Conservation (phyloP, 129 eudicot genomes). For the Pulicaria dysenterica region DNA sequence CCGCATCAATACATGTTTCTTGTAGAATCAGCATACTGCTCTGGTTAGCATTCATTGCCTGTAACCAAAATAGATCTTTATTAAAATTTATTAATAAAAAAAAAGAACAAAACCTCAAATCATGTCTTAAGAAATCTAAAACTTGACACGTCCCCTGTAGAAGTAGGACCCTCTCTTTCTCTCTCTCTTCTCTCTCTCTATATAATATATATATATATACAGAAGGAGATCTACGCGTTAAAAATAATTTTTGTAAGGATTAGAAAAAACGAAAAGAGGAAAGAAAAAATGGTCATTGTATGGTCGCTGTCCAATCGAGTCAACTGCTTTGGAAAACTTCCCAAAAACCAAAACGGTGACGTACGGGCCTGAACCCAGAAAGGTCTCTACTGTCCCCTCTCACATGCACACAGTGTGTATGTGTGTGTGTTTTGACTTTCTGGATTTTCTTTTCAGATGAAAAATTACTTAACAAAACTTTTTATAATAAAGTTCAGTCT, state of each 20-base stretch:
- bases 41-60: constrained; percentile 83
- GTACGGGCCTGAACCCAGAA: constrained; percentile 50
- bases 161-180: too few species aligned
- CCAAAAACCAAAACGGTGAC: constrained; percentile 43
- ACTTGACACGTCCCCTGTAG: too few species aligned
- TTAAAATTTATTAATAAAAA: too few species aligned
- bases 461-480: constrained; percentile 21
- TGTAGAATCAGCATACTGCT: constrained; percentile 94
- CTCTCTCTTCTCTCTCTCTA: too few species aligned
- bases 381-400: constrained; percentile 48
- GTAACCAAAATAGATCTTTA: constrained; percentile 5
- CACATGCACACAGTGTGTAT: constrained; percentile 41
- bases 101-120: too few species aligned
- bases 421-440: constrained; percentile 54
- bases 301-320: constrained; percentile 43
- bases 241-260: constrained; percentile 12
- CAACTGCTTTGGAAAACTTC: constrained; percentile 42
- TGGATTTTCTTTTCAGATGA: constrained; percentile 33
- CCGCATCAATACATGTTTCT: constrained; percentile 87
- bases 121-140: too few species aligned
- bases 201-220: too few species aligned
- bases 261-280: neutral
- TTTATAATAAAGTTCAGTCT: constrained; percentile 34
- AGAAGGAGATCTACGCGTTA: neutral
- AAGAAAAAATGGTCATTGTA: constrained; percentile 30